Evolutionary conservation across 2,329 filamentous ascomycete genomes (phyloP).

Genomic region (Fusarium algeriense): DNA sequence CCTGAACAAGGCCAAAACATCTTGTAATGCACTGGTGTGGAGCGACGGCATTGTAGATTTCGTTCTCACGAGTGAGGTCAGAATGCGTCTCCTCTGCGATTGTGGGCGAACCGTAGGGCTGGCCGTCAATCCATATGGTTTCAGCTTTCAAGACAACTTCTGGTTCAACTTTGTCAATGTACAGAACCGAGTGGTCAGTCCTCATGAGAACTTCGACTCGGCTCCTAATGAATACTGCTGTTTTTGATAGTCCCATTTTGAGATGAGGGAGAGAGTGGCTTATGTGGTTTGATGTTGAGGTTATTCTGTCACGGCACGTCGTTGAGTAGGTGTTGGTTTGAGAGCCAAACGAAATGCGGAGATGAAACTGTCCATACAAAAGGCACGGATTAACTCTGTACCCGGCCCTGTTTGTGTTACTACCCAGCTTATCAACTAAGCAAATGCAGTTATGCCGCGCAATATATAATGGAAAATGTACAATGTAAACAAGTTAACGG

Average conservation of each 20-base stretch:
- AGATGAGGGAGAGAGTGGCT: rapidly evolving
- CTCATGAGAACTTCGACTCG: neutral
- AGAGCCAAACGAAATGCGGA: neutral
- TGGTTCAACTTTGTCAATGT: neutral
- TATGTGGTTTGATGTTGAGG: no score
- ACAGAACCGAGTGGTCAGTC: neutral
- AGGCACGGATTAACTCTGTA: neutral
- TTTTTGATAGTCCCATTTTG: neutral
- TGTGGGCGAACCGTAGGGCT: neutral
- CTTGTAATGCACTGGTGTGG: neutral
- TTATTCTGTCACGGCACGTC: no score
- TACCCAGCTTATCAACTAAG: no score
- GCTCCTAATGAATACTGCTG: neutral
- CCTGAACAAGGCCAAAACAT: neutral
- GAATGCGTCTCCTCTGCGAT: neutral
- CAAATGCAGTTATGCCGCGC: no score
- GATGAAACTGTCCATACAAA: neutral
- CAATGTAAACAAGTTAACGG: no score
- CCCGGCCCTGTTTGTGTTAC: no score
- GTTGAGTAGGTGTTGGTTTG: no score
- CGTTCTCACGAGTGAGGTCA: neutral
- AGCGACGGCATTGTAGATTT: neutral
- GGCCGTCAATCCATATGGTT: neutral
- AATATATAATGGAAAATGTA: no score
- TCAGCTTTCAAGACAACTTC: neutral